Evolutionary conservation across 345 rosid genomes (phyloP).

Genomic region (Brassica cretica): DNA sequence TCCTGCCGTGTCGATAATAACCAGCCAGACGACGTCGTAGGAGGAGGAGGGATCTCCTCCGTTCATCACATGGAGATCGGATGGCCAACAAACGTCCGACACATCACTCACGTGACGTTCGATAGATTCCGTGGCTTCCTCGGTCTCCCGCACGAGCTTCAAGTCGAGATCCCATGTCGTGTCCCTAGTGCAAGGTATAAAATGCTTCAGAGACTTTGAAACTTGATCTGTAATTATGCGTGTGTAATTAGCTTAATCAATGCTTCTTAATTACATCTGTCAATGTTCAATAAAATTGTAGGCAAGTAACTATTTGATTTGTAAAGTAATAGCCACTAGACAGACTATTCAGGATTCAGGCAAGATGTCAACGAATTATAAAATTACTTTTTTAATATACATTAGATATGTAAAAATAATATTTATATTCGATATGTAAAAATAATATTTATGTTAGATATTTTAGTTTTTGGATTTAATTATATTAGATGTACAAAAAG

Average conservation of each 20-base stretch:
- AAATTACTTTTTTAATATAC: too few species aligned
- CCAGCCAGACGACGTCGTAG: conserved; percentile 54
- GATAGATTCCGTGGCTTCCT: conserved; percentile 89
- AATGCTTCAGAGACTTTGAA: not conserved
- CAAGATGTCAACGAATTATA: too few species aligned
- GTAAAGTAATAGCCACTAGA: not conserved
- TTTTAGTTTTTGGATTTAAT: not conserved
- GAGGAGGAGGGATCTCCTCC: conserved; percentile 37
- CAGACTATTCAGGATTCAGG: not conserved
- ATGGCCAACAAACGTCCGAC: conserved; percentile 90
- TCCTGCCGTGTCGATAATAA: conserved; percentile 70
- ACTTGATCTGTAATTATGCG: not conserved
- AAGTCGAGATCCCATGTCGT: conserved; percentile 87
- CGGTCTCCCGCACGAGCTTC: conserved; percentile 92
- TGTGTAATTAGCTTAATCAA: not conserved
- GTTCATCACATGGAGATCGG: conserved; percentile 82
- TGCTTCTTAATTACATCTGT: not conserved
- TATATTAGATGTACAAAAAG: not conserved
- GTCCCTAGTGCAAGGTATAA: conserved; percentile 92
- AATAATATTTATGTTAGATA: too few species aligned
- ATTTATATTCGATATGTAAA: too few species aligned
- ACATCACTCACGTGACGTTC: conserved; percentile 87
- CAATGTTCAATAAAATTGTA: not conserved
- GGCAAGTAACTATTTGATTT: not conserved
- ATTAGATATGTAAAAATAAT: too few species aligned